Percentiles rank a stretch among this genome's conserved stretches.
Evolutionary conservation across 192 early-diverging fungal genomes (phyloP).

Genomic region (Coemansia sp.): DNA sequence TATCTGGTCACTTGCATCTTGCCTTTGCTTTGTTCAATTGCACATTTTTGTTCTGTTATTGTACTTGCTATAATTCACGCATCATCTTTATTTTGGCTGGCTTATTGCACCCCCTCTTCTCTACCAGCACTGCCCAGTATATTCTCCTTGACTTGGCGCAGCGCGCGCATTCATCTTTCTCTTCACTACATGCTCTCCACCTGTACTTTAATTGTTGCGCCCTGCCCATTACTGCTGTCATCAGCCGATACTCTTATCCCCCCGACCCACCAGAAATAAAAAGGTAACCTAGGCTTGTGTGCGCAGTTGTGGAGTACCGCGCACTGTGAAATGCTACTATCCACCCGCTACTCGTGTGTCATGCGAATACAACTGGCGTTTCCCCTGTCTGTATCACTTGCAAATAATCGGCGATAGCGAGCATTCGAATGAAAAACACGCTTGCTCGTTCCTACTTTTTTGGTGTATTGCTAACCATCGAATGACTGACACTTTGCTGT

Average conservation of each 20-base stretch:
- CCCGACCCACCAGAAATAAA: not conserved
- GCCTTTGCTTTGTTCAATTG: not conserved
- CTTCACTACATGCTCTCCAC: not conserved
- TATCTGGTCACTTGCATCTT: constrained; percentile 2
- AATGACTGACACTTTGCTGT: not conserved
- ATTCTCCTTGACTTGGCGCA: not conserved
- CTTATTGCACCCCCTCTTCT: not conserved
- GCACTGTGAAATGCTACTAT: not conserved
- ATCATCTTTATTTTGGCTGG: not conserved
- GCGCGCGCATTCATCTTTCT: not conserved
- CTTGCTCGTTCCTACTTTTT: too few species aligned
- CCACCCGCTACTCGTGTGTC: not conserved
- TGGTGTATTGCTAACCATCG: not conserved
- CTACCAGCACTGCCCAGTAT: too few species aligned
- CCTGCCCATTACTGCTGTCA: not conserved
- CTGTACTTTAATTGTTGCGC: not conserved
- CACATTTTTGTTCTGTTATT: not conserved
- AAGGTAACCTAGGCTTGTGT: not conserved
- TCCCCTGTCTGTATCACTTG: too few species aligned
- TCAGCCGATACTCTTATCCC: not conserved
- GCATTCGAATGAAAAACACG: too few species aligned
- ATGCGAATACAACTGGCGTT: not conserved
- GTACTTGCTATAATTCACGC: not conserved
- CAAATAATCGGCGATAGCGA: too few species aligned
- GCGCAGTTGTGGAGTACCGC: not conserved